phyloP scores from a whole-genome alignment of 129 eudicot genomes.

The Silybum marianum region DNA sequence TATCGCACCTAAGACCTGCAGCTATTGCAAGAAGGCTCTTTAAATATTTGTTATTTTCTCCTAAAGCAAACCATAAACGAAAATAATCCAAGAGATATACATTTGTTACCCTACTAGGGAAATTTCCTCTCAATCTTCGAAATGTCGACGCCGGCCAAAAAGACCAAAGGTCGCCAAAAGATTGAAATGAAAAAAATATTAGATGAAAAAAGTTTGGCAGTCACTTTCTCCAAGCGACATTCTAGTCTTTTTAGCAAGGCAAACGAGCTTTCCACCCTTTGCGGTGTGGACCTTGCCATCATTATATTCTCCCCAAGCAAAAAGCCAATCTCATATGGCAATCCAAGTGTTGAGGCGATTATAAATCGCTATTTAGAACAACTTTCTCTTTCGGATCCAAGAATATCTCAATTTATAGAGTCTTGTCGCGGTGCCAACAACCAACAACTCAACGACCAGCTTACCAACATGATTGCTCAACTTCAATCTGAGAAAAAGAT shows the following conservation, averaged over 20 bases:
- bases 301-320: conserved; percentile 45
- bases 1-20: neutral
- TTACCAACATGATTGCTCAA: neutral
- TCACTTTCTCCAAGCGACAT: conserved; percentile 22
- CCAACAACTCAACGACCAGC: neutral
- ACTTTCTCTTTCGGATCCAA: neutral
- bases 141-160: conserved; percentile 3
- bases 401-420: neutral
- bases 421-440: neutral
- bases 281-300: conserved; percentile 35
- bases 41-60: conserved; percentile 9
- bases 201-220: neutral
- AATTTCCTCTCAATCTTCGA: neutral
- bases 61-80: neutral
- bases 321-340: conserved; percentile 53
- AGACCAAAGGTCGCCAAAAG: neutral
- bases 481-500: neutral
- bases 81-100: neutral
- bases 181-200: conserved; percentile 11
- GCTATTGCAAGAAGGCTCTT: neutral
- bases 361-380: neutral
- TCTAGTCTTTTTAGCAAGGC: conserved; percentile 13
- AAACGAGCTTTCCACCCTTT: conserved; percentile 20
- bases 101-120: neutral
- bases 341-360: conserved; percentile 38